A percentile compares a stretch with the other conserved stretches of the same genome.
phyloP scores from a whole-genome alignment of 768 basidiomycete genomes.

The Agrocybe pediades region DNA sequence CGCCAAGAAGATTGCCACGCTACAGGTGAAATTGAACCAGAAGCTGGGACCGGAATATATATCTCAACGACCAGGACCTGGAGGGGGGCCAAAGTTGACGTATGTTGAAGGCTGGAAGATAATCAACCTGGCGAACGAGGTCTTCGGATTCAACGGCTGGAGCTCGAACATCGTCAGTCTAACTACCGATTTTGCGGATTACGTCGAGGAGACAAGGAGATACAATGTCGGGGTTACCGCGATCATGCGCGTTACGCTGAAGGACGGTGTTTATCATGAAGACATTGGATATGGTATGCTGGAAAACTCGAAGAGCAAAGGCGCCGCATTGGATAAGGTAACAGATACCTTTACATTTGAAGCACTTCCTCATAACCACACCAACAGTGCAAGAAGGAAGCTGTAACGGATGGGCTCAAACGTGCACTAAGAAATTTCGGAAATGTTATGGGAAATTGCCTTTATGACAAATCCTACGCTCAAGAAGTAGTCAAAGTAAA shows the following conservation, averaged over 20 bases:
- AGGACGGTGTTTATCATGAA: constrained; percentile 89
- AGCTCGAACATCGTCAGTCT: constrained; percentile 77
- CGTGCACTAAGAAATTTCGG: constrained; percentile 91
- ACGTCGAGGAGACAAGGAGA: constrained; percentile 61
- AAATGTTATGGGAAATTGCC: constrained; percentile 91
- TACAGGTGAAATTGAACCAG: constrained; percentile 83
- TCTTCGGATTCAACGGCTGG: constrained; percentile 99
- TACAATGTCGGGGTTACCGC: constrained; percentile 82
- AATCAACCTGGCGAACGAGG: constrained; percentile 96
- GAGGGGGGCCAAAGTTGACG: constrained; percentile 83
- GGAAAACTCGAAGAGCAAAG: constrained; percentile 88
- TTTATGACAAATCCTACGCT: constrained; percentile 94
- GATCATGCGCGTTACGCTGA: constrained; percentile 82
- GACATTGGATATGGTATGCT: constrained; percentile 90
- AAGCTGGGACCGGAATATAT: constrained; percentile 95
- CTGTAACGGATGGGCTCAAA: constrained; percentile 93
- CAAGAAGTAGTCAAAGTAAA: constrained; percentile 88
- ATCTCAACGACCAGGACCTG: constrained; percentile 85
- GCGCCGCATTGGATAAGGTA: constrained; percentile 89
- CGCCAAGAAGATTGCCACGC: constrained; percentile 61
- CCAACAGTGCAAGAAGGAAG: constrained; percentile 93
- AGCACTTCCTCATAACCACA: background rate
- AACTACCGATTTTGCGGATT: constrained; percentile 80
- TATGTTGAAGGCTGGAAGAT: constrained; percentile 99
- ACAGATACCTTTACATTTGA: background rate